Conservation (phyloP, 1,139 yeast species). For the Taphrina deformans region DNA sequence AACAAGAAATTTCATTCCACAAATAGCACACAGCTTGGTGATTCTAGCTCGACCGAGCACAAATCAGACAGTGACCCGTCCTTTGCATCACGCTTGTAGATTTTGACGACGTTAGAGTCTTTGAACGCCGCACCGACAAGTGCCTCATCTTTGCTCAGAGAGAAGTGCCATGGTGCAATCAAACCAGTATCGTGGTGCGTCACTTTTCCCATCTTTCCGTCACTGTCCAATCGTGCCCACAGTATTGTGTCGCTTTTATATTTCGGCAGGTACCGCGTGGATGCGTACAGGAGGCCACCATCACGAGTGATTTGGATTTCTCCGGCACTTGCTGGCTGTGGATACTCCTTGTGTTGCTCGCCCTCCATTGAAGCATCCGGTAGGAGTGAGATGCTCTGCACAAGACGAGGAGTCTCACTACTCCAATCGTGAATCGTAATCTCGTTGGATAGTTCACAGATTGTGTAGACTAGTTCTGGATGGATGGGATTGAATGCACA, state of each 20-base stretch:
- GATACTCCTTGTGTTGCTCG: background rate
- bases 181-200: conserved; percentile 6
- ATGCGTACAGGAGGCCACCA: conserved; percentile 15
- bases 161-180: conserved; percentile 14
- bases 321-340: conserved; percentile 27
- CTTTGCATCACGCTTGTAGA: conserved; percentile 1
- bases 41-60: background rate
- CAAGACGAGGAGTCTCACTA: background rate
- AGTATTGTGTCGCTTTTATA: conserved; percentile 16
- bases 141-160: conserved; percentile 6
- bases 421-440: conserved; percentile 10
- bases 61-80: conserved; percentile 1
- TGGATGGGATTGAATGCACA: conserved; percentile 18
- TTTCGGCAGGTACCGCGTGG: conserved; percentile 21
- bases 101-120: conserved; percentile 3
- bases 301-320: conserved; percentile 19
- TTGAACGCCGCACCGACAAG: conserved; percentile 14
- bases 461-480: conserved; percentile 15
- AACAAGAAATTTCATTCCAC: too few relatives aligned
- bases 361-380: background rate
- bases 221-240: background rate
- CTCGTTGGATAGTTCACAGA: conserved; percentile 29
- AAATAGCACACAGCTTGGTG: conserved; percentile 10
- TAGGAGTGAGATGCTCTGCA: conserved; percentile 11
- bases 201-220: conserved; percentile 4